Conservation (phyloP, 345 rosid genomes). For the Gossypium raimondii region DNA sequence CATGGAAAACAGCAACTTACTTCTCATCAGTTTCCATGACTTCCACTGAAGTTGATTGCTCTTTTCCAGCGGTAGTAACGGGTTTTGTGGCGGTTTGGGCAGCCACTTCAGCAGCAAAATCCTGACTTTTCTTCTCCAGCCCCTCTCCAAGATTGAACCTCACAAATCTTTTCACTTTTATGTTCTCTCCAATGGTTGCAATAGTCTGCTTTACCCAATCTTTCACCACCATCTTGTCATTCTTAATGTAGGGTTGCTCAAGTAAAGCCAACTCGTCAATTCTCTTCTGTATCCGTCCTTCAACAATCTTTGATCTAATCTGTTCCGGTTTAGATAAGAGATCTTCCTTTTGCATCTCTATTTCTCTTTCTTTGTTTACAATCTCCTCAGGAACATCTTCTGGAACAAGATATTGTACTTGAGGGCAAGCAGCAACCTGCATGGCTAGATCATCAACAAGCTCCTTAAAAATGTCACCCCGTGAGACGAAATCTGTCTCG, state of each 20-base stretch:
- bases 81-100: constrained; percentile 81
- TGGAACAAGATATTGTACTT: constrained; percentile 69
- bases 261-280: constrained; percentile 85
- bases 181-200: constrained; percentile 91
- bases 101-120: constrained; percentile 95
- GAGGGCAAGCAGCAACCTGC: constrained; percentile 98
- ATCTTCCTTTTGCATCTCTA: constrained; percentile 98
- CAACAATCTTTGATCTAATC: constrained; percentile 80
- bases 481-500: constrained; percentile 94
- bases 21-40: constrained; percentile 49
- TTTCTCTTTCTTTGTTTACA: constrained; percentile 76
- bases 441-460: constrained; percentile 86
- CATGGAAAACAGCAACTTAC: constrained; percentile 35
- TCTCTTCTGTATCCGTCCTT: constrained; percentile 86
- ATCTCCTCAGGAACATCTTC: constrained; percentile 83
- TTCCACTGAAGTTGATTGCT: constrained; percentile 48
- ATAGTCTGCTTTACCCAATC: constrained; percentile 88
- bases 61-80: constrained; percentile 41
- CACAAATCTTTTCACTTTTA: constrained; percentile 79
- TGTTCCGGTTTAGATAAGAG: constrained; percentile 87
- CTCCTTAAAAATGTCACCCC: constrained; percentile 92
- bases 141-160: constrained; percentile 94
- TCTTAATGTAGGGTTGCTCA: constrained; percentile 91
- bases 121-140: constrained; percentile 84
- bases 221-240: constrained; percentile 80